Conservation (phyloP, 331 rosid genomes). For the Quercus tomentella region DNA sequence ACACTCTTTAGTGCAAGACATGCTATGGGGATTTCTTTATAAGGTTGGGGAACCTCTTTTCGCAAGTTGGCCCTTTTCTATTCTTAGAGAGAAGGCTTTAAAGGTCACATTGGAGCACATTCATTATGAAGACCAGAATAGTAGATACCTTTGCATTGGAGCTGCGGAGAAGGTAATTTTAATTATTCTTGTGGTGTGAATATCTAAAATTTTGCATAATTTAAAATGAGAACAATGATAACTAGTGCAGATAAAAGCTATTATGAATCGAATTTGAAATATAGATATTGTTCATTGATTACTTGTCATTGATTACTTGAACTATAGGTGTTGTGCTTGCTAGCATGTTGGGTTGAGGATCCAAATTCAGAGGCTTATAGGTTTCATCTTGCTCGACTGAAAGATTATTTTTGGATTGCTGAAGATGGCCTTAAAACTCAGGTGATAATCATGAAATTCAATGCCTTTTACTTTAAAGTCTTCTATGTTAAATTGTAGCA, state of each 20-base stretch:
- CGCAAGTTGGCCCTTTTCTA: constrained; percentile 46
- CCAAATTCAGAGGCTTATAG: constrained; percentile 53
- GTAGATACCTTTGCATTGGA: constrained; percentile 48
- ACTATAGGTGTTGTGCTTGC: constrained; percentile 39
- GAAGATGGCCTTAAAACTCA: constrained; percentile 42
- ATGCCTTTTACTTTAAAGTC: too few relatives aligned
- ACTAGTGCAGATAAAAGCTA: too few relatives aligned
- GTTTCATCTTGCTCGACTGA: constrained; percentile 46
- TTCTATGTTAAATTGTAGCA: neutral
- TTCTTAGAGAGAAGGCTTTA: constrained; percentile 46
- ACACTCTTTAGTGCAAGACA: constrained; percentile 47
- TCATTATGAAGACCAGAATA: constrained; percentile 48
- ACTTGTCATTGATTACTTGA: neutral
- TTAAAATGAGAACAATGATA: neutral
- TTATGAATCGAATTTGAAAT: too few relatives aligned
- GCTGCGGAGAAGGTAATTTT: constrained; percentile 38
- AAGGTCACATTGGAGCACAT: constrained; percentile 35
- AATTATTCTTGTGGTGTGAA: too few relatives aligned
- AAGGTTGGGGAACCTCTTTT: constrained; percentile 44
- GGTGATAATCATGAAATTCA: neutral
- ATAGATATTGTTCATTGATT: too few relatives aligned
- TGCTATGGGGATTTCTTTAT: constrained; percentile 55
- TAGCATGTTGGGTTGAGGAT: constrained; percentile 56
- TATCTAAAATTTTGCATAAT: neutral
- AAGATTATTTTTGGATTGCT: constrained; percentile 29